These are phyloP conservation scores for Colletotrichum liriopes DNA, from an alignment of 2,329 filamentous ascomycete species.

Conservation along the genomic window DNA sequence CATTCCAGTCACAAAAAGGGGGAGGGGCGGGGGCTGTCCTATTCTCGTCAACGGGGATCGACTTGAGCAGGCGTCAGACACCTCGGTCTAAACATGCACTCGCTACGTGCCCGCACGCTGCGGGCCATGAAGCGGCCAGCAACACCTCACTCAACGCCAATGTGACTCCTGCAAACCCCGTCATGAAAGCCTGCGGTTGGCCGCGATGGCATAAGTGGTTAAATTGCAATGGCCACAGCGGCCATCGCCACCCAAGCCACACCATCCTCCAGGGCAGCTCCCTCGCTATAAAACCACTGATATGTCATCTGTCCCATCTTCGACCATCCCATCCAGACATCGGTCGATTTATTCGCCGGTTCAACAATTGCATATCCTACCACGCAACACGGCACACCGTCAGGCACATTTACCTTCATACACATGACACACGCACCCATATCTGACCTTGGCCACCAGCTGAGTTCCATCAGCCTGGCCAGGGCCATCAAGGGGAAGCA, in stretches of 20 bases:
- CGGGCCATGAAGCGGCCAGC: no score
- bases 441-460: neutral
- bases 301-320: constrained; percentile 40
- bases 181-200: no score
- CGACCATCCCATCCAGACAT: constrained; percentile 29
- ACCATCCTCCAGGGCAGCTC: constrained; percentile 5
- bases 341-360: constrained; percentile 22
- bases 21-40: neutral
- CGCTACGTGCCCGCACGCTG: no score
- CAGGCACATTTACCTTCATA: constrained; percentile 1
- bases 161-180: neutral
- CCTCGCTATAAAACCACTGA: constrained; percentile 13
- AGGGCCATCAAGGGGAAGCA: neutral
- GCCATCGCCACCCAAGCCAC: neutral
- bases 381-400: constrained; percentile 8
- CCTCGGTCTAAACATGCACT: neutral
- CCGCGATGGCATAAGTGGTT: neutral
- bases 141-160: neutral
- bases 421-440: neutral
- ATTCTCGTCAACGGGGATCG: neutral
- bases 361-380: constrained; percentile 1
- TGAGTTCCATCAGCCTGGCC: neutral
- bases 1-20: no score
- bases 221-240: neutral
- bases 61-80: no score